Percentiles rank a stretch among this genome's conserved stretches.
phyloP scores from a whole-genome alignment of 225 moss, liverwort and hornwort genomes.

The Neckera pumila region DNA sequence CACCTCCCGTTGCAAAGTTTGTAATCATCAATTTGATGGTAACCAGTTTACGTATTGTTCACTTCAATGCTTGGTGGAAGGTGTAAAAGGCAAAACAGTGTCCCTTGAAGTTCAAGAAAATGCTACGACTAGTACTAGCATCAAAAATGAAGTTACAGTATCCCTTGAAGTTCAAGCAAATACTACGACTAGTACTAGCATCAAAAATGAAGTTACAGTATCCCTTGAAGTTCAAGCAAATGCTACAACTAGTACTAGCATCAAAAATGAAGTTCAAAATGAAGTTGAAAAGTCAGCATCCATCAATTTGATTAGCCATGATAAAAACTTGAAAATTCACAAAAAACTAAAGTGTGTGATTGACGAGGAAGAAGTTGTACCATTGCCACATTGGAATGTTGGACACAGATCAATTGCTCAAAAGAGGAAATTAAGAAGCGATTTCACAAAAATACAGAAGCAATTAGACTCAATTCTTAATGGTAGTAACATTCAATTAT shows the following conservation, averaged over 20 bases:
- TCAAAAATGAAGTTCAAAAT: too few species aligned
- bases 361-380: accelerated
- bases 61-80: neutral
- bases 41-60: neutral
- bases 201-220: too few species aligned
- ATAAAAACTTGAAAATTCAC: neutral
- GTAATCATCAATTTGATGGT: neutral
- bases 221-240: too few species aligned
- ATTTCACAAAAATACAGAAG: too few species aligned
- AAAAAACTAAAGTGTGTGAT: accelerated
- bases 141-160: neutral
- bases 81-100: neutral
- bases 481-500: neutral
- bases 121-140: too few species aligned
- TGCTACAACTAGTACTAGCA: too few species aligned
- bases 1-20: neutral
- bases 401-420: accelerated
- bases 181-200: too few species aligned
- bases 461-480: neutral
- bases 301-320: neutral
- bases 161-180: too few species aligned
- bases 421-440: neutral
- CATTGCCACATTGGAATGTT: neutral
- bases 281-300: accelerated
- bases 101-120: too few species aligned